Base-by-base conservation (phyloP, 805 yeast species). In the Candida piceae region DNA sequence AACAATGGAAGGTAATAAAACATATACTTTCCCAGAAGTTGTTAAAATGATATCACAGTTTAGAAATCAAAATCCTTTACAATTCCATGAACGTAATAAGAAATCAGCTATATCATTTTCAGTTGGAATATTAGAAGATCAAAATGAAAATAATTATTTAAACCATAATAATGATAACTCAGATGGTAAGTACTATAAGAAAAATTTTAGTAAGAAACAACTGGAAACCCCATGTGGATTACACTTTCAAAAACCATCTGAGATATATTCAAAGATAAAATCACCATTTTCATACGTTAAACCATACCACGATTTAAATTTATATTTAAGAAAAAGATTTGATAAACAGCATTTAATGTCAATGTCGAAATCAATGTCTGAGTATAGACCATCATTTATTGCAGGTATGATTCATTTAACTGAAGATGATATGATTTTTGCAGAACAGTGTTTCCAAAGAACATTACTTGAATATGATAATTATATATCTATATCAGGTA, bases 361-460 rank as follows among this genome's bases (percentile, higher is more conserved):
- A 38, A 81, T 93, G 79, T 88, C 95, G 2, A 80, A 81, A 52
- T 76, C 85, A 7, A 83, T 90, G 81, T 93, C 97, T 0, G 83
- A 82, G 31, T 88, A 88, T 53, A 66, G 97, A 46, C 96, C 97
- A 3, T 79, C 89, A 10, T 90, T 90, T 57, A 87, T 89, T 50
- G 96, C 97, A 4, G 84, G 94, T 50, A 85, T 95, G 27, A 84
- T 85, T 51, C 79, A 93, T 5, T 63, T 90, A 25, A 85, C 89
- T 40, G 95, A 86, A 49, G 94, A 85, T 29, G 98, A 90, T 58
- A 69, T 89, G 60, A 84, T 90, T 3, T 90, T 90, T 54, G 87
- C 93, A 83, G 98, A 90, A 56, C 95, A 90, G 63, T 85, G 96
- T 50, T 90, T 89, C 63, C 97, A 90, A 60, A 67, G 98, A 31